Evolutionary conservation across 2,329 filamentous ascomycete genomes (phyloP).

Genomic region (Botrytis byssoidea): DNA sequence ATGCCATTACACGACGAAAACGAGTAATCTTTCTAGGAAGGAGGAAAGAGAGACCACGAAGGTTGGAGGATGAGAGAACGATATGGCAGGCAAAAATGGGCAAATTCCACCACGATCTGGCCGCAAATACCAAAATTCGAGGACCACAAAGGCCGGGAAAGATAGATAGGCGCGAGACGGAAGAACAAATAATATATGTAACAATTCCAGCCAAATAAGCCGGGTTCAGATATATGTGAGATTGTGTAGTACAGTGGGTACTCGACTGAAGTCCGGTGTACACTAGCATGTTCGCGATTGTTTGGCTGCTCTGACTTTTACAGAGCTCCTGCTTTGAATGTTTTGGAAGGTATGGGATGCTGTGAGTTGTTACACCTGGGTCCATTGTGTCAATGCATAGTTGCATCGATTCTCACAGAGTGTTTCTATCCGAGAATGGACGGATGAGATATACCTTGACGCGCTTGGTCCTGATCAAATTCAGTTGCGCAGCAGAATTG

Average conservation of each 20-base stretch:
- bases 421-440: neutral
- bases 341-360: neutral
- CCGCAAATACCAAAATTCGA: neutral
- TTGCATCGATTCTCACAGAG: neutral
- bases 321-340: neutral
- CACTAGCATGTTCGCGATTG: too few species aligned
- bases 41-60: neutral
- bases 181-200: conserved; percentile 7
- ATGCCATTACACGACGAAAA: neutral
- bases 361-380: neutral
- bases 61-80: neutral
- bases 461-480: too few species aligned
- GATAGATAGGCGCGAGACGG: conserved; percentile 2
- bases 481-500: neutral
- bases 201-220: neutral
- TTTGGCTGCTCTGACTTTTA: neutral
- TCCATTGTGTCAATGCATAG: neutral
- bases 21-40: neutral
- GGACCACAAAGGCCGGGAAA: neutral
- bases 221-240: neutral
- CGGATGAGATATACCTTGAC: neutral
- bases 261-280: neutral
- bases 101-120: neutral
- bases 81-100: neutral
- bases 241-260: neutral